These are phyloP conservation scores for Bruguiera parviflora DNA, from an alignment of 345 rosid genomes.

Conservation along the genomic window DNA sequence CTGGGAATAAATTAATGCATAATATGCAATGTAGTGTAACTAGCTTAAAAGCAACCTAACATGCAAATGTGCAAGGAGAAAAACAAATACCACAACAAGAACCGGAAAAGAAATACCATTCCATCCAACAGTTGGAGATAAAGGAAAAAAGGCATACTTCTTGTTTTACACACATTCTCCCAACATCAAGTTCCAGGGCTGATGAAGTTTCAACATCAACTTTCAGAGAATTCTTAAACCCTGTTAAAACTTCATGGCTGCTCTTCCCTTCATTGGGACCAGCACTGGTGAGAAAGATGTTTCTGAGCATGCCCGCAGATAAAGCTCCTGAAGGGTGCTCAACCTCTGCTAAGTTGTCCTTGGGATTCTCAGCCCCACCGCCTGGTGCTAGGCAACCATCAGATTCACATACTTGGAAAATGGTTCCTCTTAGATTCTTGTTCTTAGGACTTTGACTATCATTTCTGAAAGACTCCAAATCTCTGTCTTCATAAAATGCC, in stretches of 20 bases:
- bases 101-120: not conserved
- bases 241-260: constrained; percentile 34
- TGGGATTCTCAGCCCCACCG: constrained; percentile 37
- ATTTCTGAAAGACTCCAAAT: constrained; percentile 39
- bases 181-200: constrained; percentile 25
- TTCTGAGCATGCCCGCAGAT: constrained; percentile 25
- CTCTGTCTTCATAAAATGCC: constrained; percentile 70
- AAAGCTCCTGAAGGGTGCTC: constrained; percentile 40
- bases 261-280: constrained; percentile 41
- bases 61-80: not conserved
- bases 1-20: too few relatives aligned
- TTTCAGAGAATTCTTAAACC: constrained; percentile 32
- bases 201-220: constrained; percentile 21
- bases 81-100: not conserved
- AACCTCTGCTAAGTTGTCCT: constrained; percentile 32
- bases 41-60: not conserved
- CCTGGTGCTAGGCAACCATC: constrained; percentile 34
- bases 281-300: constrained; percentile 34
- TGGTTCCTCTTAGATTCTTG: constrained; percentile 40
- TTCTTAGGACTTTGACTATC: constrained; percentile 46
- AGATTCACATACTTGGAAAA: constrained; percentile 31
- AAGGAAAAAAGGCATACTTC: constrained; percentile 43
- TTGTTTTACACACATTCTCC: constrained; percentile 24
- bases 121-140: not conserved
- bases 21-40: not conserved